Evolutionary conservation across 176 grass and related monocot species (phyloP).

Genomic region (Triticum aestivum): IWGSC_CS_RefSeq_v2.1 NC_057807.1:74747380-74747879

Average conservation of each 20-base stretch:
- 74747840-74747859: neutral
- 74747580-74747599: neutral
- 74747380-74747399: neutral
- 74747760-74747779: neutral
- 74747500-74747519: neutral
- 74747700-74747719: conserved; percentile 6
- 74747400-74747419: neutral
- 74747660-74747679: neutral
- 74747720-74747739: neutral
- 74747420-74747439: neutral
- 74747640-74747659: neutral
- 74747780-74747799: neutral
- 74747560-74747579: conserved; percentile 6
- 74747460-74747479: neutral
- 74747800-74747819: neutral
- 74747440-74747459: neutral
- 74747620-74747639: neutral
- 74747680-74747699: conserved; percentile 8
- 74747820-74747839: neutral
- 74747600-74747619: neutral
- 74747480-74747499: neutral
- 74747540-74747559: neutral
- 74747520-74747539: neutral
- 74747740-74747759: conserved; percentile 12
- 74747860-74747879: too few relatives aligned